Evolutionary conservation across 345 rosid species (phyloP).

Genomic region (Eucalyptus grandis): DNA sequence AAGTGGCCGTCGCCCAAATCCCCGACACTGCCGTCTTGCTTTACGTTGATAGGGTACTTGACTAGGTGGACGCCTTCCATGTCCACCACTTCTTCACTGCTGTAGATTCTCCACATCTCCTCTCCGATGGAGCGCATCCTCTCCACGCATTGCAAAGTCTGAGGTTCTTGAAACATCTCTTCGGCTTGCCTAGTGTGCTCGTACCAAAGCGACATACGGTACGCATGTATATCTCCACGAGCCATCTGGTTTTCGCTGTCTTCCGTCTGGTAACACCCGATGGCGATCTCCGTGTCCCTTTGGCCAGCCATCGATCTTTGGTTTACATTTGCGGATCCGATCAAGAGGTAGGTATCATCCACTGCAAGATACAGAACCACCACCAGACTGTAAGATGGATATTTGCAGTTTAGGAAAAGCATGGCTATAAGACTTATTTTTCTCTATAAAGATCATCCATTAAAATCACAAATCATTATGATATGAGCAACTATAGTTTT

Average conservation of each 20-base stretch:
- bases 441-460: neutral
- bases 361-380: conserved; percentile 13
- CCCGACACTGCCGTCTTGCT: conserved; percentile 36
- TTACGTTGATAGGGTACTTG: conserved; percentile 46
- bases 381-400: neutral
- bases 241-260: neutral
- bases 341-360: conserved; percentile 56
- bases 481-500: neutral
- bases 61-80: conserved; percentile 74
- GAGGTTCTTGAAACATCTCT: conserved; percentile 30
- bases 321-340: conserved; percentile 81
- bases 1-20: conserved; percentile 40
- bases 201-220: conserved; percentile 62
- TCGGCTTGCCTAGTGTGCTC: conserved; percentile 52
- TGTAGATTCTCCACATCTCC: conserved; percentile 64
- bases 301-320: conserved; percentile 89
- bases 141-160: conserved; percentile 44
- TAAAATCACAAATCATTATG: neutral
- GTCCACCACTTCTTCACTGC: conserved; percentile 49
- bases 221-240: conserved; percentile 23
- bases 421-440: neutral
- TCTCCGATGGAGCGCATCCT: conserved; percentile 41
- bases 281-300: conserved; percentile 83
- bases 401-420: neutral
- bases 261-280: conserved; percentile 48